A percentile compares a stretch with the other conserved stretches of the same genome.
These are phyloP conservation scores for Parastagonospora avenae DNA, from an alignment of 2,329 filamentous ascomycete species.

Conservation along the genomic window DNA sequence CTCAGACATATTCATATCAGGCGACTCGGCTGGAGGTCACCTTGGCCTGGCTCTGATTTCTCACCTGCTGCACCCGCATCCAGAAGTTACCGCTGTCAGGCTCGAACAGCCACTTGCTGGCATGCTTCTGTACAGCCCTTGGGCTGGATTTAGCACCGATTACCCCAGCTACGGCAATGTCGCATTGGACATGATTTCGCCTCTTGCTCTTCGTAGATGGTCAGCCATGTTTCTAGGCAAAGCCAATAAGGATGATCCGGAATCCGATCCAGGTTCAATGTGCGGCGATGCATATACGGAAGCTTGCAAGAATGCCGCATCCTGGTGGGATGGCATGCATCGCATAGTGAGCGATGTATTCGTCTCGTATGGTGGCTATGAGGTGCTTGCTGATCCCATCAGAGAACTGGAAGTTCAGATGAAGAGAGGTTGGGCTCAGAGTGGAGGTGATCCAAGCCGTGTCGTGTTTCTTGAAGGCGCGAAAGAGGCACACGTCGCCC, in stretches of 20 bases:
- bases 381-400: slow-evolving; percentile 20
- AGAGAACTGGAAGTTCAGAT: slow-evolving; percentile 9
- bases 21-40: slow-evolving; percentile 14
- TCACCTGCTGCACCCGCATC: slow-evolving; percentile 30
- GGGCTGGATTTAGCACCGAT: slow-evolving; percentile 19
- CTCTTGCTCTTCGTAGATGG: slow-evolving; percentile 14
- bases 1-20: slow-evolving; percentile 16
- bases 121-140: slow-evolving; percentile 20
- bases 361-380: slow-evolving; percentile 11
- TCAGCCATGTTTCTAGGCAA: slow-evolving; percentile 21
- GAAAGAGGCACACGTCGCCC: slow-evolving; percentile 23
- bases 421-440: slow-evolving; percentile 19
- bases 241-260: slow-evolving; percentile 8
- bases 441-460: slow-evolving; percentile 15
- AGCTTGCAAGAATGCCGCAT: slow-evolving; percentile 12
- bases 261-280: slow-evolving; percentile 12
- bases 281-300: slow-evolving; percentile 22
- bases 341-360: slow-evolving; percentile 13
- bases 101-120: slow-evolving; percentile 15
- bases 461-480: slow-evolving; percentile 16
- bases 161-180: slow-evolving; percentile 21
- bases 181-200: slow-evolving; percentile 11
- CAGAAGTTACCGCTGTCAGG: slow-evolving; percentile 16
- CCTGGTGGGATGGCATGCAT: slow-evolving; percentile 15
- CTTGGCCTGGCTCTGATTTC: slow-evolving; percentile 16